phyloP scores from a whole-genome alignment of 1,284 basidiomycete genomes.

The Irpex lacteus region DNA sequence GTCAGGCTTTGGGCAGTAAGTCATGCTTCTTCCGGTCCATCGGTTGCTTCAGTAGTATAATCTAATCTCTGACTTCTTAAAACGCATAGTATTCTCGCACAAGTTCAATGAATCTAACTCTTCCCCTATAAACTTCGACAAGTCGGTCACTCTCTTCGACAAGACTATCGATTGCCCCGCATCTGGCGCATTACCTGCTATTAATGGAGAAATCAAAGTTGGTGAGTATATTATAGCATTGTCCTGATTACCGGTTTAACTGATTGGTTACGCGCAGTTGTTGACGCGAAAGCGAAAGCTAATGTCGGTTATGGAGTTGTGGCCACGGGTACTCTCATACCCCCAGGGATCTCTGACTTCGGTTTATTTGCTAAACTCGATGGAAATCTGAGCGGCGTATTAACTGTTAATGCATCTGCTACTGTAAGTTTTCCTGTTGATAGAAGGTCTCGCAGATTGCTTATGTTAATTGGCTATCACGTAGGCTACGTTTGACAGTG shows the following conservation, averaged over 20 bases:
- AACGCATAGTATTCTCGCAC: no score
- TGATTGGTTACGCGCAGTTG: slow-evolving; percentile 19
- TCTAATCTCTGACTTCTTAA: no score
- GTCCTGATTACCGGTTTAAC: no score
- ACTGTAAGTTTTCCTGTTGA: slow-evolving; percentile 22
- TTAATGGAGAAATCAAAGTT: slow-evolving; percentile 35
- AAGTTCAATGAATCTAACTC: slow-evolving; percentile 29
- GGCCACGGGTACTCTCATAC: slow-evolving; percentile 40
- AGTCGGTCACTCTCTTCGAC: slow-evolving; percentile 40
- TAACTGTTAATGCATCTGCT: slow-evolving; percentile 33
- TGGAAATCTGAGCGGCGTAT: slow-evolving; percentile 26
- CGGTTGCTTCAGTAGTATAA: no score
- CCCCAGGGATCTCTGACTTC: slow-evolving; percentile 36
- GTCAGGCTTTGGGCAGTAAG: no score
- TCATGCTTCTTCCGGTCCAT: no score
- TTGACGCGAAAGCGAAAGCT: slow-evolving; percentile 36
- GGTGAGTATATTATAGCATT: background rate
- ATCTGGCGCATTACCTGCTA: slow-evolving; percentile 17
- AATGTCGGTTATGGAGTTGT: slow-evolving; percentile 38
- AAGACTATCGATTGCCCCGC: slow-evolving; percentile 38
- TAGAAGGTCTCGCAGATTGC: background rate
- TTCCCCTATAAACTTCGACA: slow-evolving; percentile 19
- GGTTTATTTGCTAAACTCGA: slow-evolving; percentile 28
- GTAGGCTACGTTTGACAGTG: slow-evolving; percentile 35
- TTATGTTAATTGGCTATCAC: background rate